Percentiles rank a stretch among this genome's conserved stretches.
phyloP scores from a whole-genome alignment of 1,284 basidiomycete species.

The Tetrapyrgos nigripes region DNA sequence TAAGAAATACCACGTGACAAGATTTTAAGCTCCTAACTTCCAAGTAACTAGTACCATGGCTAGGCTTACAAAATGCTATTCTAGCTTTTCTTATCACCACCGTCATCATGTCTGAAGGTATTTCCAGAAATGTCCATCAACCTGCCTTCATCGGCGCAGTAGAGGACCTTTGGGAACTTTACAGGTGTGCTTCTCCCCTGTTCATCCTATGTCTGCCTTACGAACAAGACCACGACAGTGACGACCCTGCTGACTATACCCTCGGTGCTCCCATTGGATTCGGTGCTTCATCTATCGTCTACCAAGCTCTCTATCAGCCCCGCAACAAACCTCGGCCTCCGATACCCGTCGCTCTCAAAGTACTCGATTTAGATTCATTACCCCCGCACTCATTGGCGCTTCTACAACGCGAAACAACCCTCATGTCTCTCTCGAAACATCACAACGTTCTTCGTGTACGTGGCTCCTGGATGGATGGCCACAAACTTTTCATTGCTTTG shows the following conservation, averaged over 20 bases:
- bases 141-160: conserved; percentile 75
- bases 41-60: too few species aligned
- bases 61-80: too few species aligned
- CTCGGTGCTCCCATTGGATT: conserved; percentile 81
- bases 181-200: conserved; percentile 56
- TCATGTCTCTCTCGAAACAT: conserved; percentile 94
- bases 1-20: too few species aligned
- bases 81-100: too few species aligned
- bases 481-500: conserved; percentile 86
- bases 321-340: conserved; percentile 38
- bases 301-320: conserved; percentile 72
- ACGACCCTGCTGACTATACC: conserved; percentile 72
- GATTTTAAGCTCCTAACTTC: too few species aligned
- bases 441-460: conserved; percentile 91
- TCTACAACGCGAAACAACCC: conserved; percentile 84
- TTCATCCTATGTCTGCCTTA: conserved; percentile 12
- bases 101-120: conserved; percentile 2
- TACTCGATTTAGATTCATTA: conserved; percentile 85
- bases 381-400: conserved; percentile 71
- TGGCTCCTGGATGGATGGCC: conserved; percentile 86
- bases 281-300: conserved; percentile 88
- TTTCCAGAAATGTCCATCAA: background rate
- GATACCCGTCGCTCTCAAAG: conserved; percentile 82
- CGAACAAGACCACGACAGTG: conserved; percentile 47
- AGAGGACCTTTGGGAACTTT: conserved; percentile 85